These are phyloP conservation scores for Mentha longifolia DNA, from an alignment of 257 asterid species.

Conservation along the genomic window DNA sequence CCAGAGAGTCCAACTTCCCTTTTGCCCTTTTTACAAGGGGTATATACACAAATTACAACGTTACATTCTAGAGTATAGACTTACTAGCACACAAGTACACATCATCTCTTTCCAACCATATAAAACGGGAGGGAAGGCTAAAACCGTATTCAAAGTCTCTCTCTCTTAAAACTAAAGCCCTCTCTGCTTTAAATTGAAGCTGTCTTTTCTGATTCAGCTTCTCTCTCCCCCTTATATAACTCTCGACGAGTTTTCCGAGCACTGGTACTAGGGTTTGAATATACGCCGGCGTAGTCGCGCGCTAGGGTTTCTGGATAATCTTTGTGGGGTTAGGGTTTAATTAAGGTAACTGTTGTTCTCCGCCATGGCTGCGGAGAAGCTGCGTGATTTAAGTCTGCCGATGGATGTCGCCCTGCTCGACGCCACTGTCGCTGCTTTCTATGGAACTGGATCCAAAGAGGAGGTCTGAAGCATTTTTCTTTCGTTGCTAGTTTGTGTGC, in stretches of 20 bases:
- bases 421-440: slow-evolving; percentile 91
- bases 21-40: slow-evolving; percentile 7
- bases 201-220: slow-evolving; percentile 41
- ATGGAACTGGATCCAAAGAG: slow-evolving; percentile 98
- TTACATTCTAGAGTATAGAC: not conserved
- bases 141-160: slow-evolving; percentile 46
- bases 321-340: slow-evolving; percentile 47
- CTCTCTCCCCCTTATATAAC: not conserved
- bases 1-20: not conserved
- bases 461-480: slow-evolving; percentile 56
- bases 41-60: not conserved
- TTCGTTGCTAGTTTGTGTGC: not conserved
- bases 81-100: not conserved
- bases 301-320: slow-evolving; percentile 44
- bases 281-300: slow-evolving; percentile 20
- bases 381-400: slow-evolving; percentile 89
- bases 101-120: slow-evolving; percentile 15
- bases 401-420: slow-evolving; percentile 84
- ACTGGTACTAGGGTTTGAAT: slow-evolving; percentile 36
- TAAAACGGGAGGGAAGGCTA: slow-evolving; percentile 47
- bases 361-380: slow-evolving; percentile 85
- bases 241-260: not conserved
- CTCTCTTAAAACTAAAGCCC: slow-evolving; percentile 42
- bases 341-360: slow-evolving; percentile 29
- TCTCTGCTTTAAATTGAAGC: slow-evolving; percentile 67